Conservation (phyloP, 257 asterid genomes). For the Solanum infundibuliforme region DNA sequence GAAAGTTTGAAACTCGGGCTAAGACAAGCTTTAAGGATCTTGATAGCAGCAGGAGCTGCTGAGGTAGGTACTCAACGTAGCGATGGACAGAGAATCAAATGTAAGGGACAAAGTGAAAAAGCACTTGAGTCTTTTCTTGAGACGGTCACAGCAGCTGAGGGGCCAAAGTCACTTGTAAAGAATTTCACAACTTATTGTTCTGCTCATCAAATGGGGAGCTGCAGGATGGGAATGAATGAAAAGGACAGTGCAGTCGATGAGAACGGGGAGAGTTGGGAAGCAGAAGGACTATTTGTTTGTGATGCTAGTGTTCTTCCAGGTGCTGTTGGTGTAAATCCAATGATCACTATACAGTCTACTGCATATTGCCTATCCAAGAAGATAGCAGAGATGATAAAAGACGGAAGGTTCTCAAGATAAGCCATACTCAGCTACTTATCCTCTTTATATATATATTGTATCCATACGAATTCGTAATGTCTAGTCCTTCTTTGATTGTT, state of each 20-base stretch:
- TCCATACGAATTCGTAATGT: not conserved
- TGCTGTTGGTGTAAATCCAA: constrained; percentile 86
- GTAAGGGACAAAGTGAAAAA: constrained; percentile 25
- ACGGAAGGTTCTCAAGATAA: constrained; percentile 1
- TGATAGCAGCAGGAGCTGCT: constrained; percentile 72
- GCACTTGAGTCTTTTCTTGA: constrained; percentile 54
- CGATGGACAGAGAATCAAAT: constrained; percentile 49
- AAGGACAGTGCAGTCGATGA: constrained; percentile 63
- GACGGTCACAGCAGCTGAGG: constrained; percentile 37
- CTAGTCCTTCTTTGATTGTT: not conserved
- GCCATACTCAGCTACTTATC: not conserved
- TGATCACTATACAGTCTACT: constrained; percentile 77
- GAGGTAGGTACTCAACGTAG: constrained; percentile 83
- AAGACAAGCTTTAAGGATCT: constrained; percentile 35
- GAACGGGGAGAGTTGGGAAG: constrained; percentile 95
- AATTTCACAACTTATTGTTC: constrained; percentile 56
- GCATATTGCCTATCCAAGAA: constrained; percentile 50
- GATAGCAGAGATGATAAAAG: constrained; percentile 38
- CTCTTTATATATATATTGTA: not conserved
- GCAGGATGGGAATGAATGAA: constrained; percentile 56
- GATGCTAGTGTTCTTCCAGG: constrained; percentile 79
- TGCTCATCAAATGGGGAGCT: constrained; percentile 96
- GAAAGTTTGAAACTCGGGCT: constrained; percentile 50
- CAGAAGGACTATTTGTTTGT: constrained; percentile 61
- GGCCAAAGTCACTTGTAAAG: constrained; percentile 45